Percentiles rank a stretch among this genome's conserved stretches.
Conservation (phyloP, 2,329 filamentous ascomycete species). For the Talaromyces sp. region DNA sequence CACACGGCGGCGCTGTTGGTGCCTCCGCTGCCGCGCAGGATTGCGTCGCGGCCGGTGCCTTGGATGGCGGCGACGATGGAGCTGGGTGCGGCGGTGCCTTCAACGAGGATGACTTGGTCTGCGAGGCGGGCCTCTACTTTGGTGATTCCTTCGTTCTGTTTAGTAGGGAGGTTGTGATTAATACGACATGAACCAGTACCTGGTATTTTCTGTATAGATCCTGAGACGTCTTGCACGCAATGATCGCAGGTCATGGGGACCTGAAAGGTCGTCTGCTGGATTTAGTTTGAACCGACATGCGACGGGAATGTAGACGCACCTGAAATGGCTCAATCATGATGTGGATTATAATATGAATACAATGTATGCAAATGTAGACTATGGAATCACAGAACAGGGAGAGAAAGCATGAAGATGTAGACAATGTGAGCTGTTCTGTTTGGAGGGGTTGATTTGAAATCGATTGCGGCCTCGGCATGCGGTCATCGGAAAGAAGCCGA, state of each 20-base stretch:
- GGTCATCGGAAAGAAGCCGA: constrained; percentile 7
- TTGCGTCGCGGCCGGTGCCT: constrained; percentile 85
- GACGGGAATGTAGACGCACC: constrained; percentile 29
- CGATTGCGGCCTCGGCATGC: constrained; percentile 18
- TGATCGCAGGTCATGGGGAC: constrained; percentile 88
- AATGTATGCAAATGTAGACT: not conserved
- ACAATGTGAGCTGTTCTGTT: not conserved
- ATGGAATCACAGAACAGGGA: not conserved
- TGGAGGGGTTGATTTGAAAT: constrained; percentile 19
- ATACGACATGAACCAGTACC: constrained; percentile 40
- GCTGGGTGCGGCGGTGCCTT: constrained; percentile 86
- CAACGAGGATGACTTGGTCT: constrained; percentile 77
- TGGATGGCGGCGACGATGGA: constrained; percentile 86
- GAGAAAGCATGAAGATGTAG: not conserved
- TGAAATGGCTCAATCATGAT: constrained; percentile 47
- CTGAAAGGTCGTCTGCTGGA: constrained; percentile 71
- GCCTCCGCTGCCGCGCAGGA: constrained; percentile 80
- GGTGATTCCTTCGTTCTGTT: constrained; percentile 61
- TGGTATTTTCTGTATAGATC: constrained; percentile 68
- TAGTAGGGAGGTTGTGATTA: not conserved
- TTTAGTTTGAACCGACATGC: constrained; percentile 20
- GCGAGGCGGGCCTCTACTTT: constrained; percentile 79
- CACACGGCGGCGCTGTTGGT: constrained; percentile 79
- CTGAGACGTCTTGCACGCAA: constrained; percentile 83
- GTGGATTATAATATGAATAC: not conserved